These are phyloP conservation scores for Kodamaea fungicola DNA, from an alignment of 1,139 yeast genomes.

Conservation along the genomic window DNA sequence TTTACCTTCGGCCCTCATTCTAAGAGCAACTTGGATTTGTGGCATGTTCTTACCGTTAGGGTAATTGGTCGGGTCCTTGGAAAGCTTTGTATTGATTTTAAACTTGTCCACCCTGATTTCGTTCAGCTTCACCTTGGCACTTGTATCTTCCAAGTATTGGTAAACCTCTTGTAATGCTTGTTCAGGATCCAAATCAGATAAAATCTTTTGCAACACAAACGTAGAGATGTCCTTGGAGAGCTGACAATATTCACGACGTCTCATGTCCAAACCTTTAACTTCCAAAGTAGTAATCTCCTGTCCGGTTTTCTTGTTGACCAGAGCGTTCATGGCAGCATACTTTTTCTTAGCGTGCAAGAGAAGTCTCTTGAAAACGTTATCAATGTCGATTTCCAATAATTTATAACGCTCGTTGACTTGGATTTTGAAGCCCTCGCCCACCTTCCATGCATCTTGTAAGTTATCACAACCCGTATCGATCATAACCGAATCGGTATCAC, in stretches of 20 bases:
- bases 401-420: slow-evolving; percentile 87
- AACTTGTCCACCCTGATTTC: slow-evolving; percentile 63
- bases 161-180: slow-evolving; percentile 71
- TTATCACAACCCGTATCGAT: slow-evolving; percentile 81
- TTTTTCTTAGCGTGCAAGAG: slow-evolving; percentile 94
- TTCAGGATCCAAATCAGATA: slow-evolving; percentile 77
- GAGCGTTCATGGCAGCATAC: slow-evolving; percentile 83
- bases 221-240: slow-evolving; percentile 85
- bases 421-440: slow-evolving; percentile 81
- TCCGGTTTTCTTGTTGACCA: slow-evolving; percentile 46
- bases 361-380: slow-evolving; percentile 83
- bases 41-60: slow-evolving; percentile 86
- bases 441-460: slow-evolving; percentile 69
- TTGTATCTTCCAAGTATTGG: slow-evolving; percentile 63
- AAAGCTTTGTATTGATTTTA: slow-evolving; percentile 69
- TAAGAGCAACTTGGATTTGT: slow-evolving; percentile 87
- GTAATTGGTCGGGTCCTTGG: slow-evolving; percentile 71
- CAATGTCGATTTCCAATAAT: slow-evolving; percentile 89
- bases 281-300: slow-evolving; percentile 60
- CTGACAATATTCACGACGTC: slow-evolving; percentile 94
- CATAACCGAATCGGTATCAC: slow-evolving; percentile 99
- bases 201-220: slow-evolving; percentile 66
- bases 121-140: slow-evolving; percentile 55
- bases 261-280: slow-evolving; percentile 96
- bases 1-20: slow-evolving; percentile 76